Base-by-base conservation (phyloP, 306 rosid species). In the Astragalus glycyphyllos region DNA sequence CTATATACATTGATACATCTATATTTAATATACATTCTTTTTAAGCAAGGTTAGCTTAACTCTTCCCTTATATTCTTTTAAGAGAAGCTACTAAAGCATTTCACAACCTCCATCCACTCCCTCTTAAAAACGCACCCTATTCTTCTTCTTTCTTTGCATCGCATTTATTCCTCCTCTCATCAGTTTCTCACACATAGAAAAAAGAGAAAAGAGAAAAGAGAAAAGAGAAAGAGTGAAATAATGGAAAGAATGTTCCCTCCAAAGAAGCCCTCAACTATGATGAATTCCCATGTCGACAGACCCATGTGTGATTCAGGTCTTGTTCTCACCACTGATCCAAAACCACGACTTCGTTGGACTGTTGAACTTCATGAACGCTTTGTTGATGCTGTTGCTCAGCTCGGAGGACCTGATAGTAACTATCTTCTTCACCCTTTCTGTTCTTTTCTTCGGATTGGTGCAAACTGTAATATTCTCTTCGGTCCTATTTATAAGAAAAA, bases 331-430 rank as follows among this genome's bases (percentile, higher is more conserved):
- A 94, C 99, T 12, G 99, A 94, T 81, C 99, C 97, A 0, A 94
- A 94, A 51, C 99, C 99, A 49, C 97, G 99, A 12, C 97, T 94
- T 35, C 92, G 99, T 4, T 94, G 99, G 99, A 94, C 99, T 0
- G 95, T 87, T 12, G 99, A 94, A 73, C 99, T 94, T 73, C 99
- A 94, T 58, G 99, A 90, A 29, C 97, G 99, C 57, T 94, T 94
- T 6, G 97, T 94, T 9, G 99, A 94, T 37, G 99, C 99, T 38
- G 99, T 94, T 48, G 86, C 95, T 58, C 99, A 91, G 84, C 99
- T 94, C 17, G 99, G 99, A 69, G 99, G 99, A 5, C 99, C 99
- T 38, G 99, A 94, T 49, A 94, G 98, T 94, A 86, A 15, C 55
- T 77, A 8, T 7, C 11, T 11, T 50, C 54, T 51, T 68, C 15